Base-by-base conservation (phyloP, 768 basidiomycete species). In the Mycena alexandri region DNA sequence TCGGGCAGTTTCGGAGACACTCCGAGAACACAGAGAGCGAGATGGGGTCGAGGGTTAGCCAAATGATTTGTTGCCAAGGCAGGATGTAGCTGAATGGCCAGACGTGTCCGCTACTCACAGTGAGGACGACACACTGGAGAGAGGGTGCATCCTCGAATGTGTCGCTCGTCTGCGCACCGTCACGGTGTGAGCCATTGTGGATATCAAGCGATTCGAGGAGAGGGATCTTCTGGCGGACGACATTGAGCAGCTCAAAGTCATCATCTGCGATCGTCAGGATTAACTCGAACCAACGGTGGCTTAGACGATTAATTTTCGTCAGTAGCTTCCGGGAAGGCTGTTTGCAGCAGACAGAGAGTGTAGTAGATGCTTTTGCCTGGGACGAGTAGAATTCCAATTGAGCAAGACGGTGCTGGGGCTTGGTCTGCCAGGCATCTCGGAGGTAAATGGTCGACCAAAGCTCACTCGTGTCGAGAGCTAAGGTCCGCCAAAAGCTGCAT, bases 61-160 rank as follows among this genome's bases (percentile, higher is more conserved):
- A 70, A 38, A 65, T 67, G 38, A 70, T 24, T 29, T 70, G 69
- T 13, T 19, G 42, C 64, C 61, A 70, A 8, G 69, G 69, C 11
- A 70, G 43, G 10, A 62, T 44, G 16, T 60, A 41, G 16, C 61
- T 57, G 25, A 55, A 62, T 0, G 65, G 65, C 61, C 69, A 65
- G 34, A 66, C 53, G 55, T 66, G 44, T 5, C 43, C 64, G 34
- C 13, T 33, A 5, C 8, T 0, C 10, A 22, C 36, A 8, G 43
- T 47, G 12, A 70, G 29, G 0, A 51, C 12, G 24, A 70, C 34
- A 29, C 61, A 65, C 12, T 51, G 69, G 9, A 70, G 65, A 43
- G 51, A n/a, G 4, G 69, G 69, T 5, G 69, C 65, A 7, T 47
- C 5, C n/a, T 52, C 57, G 25, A 70, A 70, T 3, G 41, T 38